phyloP scores from a whole-genome alignment of 805 yeast species.

The Monosporozyma servazzii region DNA sequence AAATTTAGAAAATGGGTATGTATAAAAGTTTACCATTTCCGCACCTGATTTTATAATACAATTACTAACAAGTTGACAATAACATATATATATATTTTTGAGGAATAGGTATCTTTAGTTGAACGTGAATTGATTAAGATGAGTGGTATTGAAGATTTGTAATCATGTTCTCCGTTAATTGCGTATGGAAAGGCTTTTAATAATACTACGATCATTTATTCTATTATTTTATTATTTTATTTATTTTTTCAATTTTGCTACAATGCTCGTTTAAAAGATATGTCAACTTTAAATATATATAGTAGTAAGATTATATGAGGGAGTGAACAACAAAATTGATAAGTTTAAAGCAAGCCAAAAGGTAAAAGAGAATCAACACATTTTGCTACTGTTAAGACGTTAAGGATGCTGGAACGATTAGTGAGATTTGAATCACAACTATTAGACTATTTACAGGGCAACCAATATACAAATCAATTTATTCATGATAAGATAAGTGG shows the following conservation, averaged over 20 bases:
- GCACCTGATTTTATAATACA: neutral
- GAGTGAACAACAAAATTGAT: too few relatives aligned
- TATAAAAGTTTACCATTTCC: neutral
- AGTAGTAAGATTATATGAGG: too few relatives aligned
- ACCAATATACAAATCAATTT: constrained; percentile 17
- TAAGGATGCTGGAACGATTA: constrained; percentile 7
- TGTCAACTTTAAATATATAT: too few relatives aligned
- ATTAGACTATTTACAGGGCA: constrained; percentile 10
- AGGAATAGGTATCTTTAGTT: constrained; percentile 8
- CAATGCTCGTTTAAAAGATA: too few relatives aligned
- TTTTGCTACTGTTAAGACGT: too few relatives aligned
- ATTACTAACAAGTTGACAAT: neutral
- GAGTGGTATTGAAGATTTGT: neutral
- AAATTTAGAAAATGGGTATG: constrained; percentile 24
- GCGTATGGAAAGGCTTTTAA: neutral
- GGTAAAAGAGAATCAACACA: neutral
- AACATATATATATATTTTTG: too few relatives aligned
- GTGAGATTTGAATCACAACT: constrained; percentile 15
- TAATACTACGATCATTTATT: too few relatives aligned
- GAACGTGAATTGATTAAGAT: constrained; percentile 8
- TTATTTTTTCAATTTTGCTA: neutral
- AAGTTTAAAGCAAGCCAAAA: too few relatives aligned
- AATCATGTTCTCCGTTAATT: neutral
- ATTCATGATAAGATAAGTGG: constrained; percentile 25
- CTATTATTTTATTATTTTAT: too few relatives aligned